Conservation (phyloP, 1,284 basidiomycete genomes). For the Somion occarium region DNA sequence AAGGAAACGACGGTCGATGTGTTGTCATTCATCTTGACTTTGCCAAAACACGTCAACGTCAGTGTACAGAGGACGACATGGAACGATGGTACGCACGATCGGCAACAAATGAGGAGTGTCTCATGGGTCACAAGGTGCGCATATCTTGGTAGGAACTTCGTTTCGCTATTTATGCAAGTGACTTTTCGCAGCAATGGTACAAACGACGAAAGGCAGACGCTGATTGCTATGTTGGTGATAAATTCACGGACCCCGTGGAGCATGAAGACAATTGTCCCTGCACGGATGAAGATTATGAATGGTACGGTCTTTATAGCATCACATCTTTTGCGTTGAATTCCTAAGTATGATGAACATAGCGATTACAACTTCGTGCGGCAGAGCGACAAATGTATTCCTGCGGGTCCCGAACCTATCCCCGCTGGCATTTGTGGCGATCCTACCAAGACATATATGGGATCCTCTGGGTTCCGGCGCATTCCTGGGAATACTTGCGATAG, state of each 20-base stretch:
- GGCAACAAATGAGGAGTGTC: slow-evolving; percentile 60
- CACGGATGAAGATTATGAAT: slow-evolving; percentile 88
- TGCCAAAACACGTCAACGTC: slow-evolving; percentile 57
- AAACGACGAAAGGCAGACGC: slow-evolving; percentile 78
- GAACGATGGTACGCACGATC: slow-evolving; percentile 87
- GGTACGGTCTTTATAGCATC: slow-evolving; percentile 42
- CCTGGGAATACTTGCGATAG: slow-evolving; percentile 88
- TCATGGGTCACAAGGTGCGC: slow-evolving; percentile 90
- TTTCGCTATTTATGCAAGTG: background rate
- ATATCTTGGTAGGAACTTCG: too few species aligned
- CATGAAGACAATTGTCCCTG: slow-evolving; percentile 85
- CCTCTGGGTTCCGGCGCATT: slow-evolving; percentile 89
- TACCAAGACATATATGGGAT: slow-evolving; percentile 74
- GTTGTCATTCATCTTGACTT: slow-evolving; percentile 86
- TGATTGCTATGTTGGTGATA: slow-evolving; percentile 89
- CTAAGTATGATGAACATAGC: slow-evolving; percentile 38
- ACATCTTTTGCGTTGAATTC: too few species aligned
- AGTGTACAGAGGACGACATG: slow-evolving; percentile 76
- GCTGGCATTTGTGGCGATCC: slow-evolving; percentile 66
- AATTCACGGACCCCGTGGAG: slow-evolving; percentile 82
- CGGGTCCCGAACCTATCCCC: slow-evolving; percentile 84
- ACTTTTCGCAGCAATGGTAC: slow-evolving; percentile 80
- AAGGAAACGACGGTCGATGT: slow-evolving; percentile 53
- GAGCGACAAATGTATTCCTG: slow-evolving; percentile 70
- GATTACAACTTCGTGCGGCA: slow-evolving; percentile 87